These are phyloP conservation scores for Skeletonema potamos DNA, from an alignment of 108 stramenopile genomes.

Conservation along the genomic window DNA sequence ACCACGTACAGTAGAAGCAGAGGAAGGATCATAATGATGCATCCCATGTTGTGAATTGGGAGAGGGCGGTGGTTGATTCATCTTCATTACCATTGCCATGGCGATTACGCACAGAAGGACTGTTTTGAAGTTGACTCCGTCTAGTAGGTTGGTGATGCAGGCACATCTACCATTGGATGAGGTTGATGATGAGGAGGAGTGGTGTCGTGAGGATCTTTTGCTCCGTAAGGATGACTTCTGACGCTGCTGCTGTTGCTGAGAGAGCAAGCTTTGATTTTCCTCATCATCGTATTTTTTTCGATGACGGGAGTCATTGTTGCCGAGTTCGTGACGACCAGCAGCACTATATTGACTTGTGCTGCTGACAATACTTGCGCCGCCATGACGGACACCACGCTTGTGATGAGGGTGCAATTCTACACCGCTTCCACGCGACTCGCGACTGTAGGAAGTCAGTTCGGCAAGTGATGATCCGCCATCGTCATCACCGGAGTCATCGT, in stretches of 20 bases:
- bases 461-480: conserved; percentile 4
- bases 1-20: not conserved
- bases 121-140: conserved; percentile 28
- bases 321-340: not conserved
- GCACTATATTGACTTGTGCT: not conserved
- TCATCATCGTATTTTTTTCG: not conserved
- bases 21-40: conserved; percentile 1
- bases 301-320: not conserved
- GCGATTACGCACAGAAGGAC: conserved; percentile 30
- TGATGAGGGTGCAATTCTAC: conserved; percentile 2
- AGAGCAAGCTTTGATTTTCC: not conserved
- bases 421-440: not conserved
- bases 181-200: not conserved
- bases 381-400: not conserved
- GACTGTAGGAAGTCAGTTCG: not conserved
- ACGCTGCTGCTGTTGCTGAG: not conserved
- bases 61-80: not conserved
- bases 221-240: conserved; percentile 1
- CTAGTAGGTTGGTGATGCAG: conserved; percentile 1
- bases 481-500: not conserved
- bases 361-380: not conserved
- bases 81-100: conserved; percentile 20
- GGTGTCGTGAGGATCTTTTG: not conserved
- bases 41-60: not conserved
- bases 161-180: not conserved